These are phyloP conservation scores for Sideroxylon spinosum DNA, from an alignment of 179 eudicot genomes.

Conservation along the genomic window DNA sequence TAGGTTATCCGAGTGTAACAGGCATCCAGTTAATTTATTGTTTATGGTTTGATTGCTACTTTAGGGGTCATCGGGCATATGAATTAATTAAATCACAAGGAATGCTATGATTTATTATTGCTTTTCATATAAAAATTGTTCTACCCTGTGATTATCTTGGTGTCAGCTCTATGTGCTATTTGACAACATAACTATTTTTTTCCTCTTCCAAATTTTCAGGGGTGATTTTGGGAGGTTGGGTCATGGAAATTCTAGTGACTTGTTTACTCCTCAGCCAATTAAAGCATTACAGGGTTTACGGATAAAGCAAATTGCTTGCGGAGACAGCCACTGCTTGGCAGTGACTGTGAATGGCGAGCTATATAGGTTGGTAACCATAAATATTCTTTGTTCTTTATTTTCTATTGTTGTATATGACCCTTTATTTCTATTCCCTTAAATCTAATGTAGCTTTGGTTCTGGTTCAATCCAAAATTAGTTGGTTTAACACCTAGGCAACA, in stretches of 20 bases:
- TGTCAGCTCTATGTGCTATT: background rate
- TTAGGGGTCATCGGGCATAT: background rate
- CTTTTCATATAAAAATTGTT: background rate
- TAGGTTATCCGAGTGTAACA: background rate
- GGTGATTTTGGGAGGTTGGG: slow-evolving; percentile 99
- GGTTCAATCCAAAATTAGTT: background rate
- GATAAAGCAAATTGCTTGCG: slow-evolving; percentile 92
- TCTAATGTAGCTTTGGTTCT: background rate
- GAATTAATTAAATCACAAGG: background rate
- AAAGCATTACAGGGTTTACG: slow-evolving; percentile 61
- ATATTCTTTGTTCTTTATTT: background rate
- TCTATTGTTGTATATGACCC: background rate
- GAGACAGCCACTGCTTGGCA: slow-evolving; percentile 97
- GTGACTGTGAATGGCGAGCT: slow-evolving; percentile 84
- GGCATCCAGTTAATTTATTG: background rate
- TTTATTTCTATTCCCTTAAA: background rate
- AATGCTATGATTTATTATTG: background rate
- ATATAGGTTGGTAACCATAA: slow-evolving; percentile 53
- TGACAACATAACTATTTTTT: background rate
- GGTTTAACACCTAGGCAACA: background rate
- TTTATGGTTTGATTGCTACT: background rate
- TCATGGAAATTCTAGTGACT: slow-evolving; percentile 92
- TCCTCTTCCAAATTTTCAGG: slow-evolving; percentile 37
- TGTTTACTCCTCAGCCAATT: slow-evolving; percentile 87
- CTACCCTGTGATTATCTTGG: background rate